phyloP scores from a whole-genome alignment of 495 filamentous ascomycete species.

The Talaromyces nanjingensis region DNA sequence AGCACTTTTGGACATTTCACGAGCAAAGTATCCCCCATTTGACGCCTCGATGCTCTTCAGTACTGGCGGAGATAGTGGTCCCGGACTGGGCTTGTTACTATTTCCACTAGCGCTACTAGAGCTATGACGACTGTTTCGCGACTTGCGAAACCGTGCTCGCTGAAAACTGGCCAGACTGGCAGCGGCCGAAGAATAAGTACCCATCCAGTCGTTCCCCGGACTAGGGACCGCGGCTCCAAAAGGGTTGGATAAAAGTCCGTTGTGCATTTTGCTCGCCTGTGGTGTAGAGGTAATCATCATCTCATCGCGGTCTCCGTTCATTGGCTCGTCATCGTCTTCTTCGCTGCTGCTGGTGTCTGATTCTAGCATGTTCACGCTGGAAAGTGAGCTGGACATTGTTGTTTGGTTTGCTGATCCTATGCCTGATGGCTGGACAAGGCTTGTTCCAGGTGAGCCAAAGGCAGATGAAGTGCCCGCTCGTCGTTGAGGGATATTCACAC shows the following conservation, averaged over 20 bases:
- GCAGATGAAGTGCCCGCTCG: constrained; percentile 32
- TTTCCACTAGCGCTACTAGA: constrained; percentile 65
- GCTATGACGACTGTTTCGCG: constrained; percentile 53
- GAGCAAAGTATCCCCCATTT: constrained; percentile 37
- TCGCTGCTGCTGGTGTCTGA: constrained; percentile 71
- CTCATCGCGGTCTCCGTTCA: constrained; percentile 78
- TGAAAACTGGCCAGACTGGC: constrained; percentile 72
- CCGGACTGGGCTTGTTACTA: constrained; percentile 62
- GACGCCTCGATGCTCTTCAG: constrained; percentile 54
- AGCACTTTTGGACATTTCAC: constrained; percentile 32
- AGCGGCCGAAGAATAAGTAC: constrained; percentile 57
- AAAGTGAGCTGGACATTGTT: constrained; percentile 74
- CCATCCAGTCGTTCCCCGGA: constrained; percentile 52
- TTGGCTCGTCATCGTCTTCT: constrained; percentile 68
- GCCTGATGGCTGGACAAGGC: constrained; percentile 30
- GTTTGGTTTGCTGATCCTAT: constrained; percentile 54
- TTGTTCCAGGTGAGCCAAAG: constrained; percentile 38
- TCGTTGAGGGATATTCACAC: constrained; percentile 67
- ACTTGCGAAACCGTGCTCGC: constrained; percentile 49
- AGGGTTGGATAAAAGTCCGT: constrained; percentile 31
- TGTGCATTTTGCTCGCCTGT: constrained; percentile 31
- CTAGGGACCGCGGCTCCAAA: constrained; percentile 39
- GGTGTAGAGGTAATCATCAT: constrained; percentile 57
- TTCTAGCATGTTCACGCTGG: constrained; percentile 72
- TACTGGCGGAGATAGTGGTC: constrained; percentile 55